Conservation (phyloP, 1,139 yeast species). For the Blastobotrys raffinosifermentans region DNA sequence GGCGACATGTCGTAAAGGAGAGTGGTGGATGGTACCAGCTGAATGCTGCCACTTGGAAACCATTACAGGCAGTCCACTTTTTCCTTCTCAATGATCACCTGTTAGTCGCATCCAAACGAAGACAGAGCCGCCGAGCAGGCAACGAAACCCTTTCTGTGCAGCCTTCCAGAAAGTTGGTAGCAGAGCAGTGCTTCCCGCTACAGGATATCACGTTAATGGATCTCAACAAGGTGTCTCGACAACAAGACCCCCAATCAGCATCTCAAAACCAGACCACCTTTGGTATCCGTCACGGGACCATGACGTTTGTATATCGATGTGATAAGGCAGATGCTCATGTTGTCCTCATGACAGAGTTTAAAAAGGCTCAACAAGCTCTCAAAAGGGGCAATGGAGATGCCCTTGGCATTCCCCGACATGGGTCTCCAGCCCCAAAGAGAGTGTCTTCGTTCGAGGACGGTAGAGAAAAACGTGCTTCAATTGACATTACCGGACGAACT, state of each 20-base stretch:
- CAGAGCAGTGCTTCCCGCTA: constrained; percentile 76
- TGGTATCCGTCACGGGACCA: constrained; percentile 40
- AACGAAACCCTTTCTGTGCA: constrained; percentile 19
- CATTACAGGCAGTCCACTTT: constrained; percentile 68
- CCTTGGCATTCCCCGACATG: too few relatives aligned
- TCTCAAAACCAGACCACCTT: constrained; percentile 30
- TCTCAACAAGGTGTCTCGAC: constrained; percentile 19
- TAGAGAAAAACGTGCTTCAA: constrained; percentile 13
- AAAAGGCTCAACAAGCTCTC: constrained; percentile 46
- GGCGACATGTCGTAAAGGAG: constrained; percentile 75
- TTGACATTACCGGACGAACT: constrained; percentile 11
- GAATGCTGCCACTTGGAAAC: constrained; percentile 82
- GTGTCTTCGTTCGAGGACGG: constrained; percentile 13
- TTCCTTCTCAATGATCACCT: constrained; percentile 74
- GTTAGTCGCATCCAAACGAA: constrained; percentile 63
- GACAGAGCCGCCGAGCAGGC: constrained; percentile 32
- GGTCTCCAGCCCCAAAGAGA: constrained; percentile 17
- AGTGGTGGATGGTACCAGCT: constrained; percentile 85
- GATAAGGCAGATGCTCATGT: constrained; percentile 55
- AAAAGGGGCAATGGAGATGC: too few relatives aligned
- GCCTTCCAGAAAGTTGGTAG: constrained; percentile 44
- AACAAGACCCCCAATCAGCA: constrained; percentile 37
- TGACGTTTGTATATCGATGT: constrained; percentile 58
- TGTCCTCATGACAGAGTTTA: constrained; percentile 53
- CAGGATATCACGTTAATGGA: constrained; percentile 55